These are phyloP conservation scores for Mycena galopus DNA, from an alignment of 768 basidiomycete species.

Conservation along the genomic window DNA sequence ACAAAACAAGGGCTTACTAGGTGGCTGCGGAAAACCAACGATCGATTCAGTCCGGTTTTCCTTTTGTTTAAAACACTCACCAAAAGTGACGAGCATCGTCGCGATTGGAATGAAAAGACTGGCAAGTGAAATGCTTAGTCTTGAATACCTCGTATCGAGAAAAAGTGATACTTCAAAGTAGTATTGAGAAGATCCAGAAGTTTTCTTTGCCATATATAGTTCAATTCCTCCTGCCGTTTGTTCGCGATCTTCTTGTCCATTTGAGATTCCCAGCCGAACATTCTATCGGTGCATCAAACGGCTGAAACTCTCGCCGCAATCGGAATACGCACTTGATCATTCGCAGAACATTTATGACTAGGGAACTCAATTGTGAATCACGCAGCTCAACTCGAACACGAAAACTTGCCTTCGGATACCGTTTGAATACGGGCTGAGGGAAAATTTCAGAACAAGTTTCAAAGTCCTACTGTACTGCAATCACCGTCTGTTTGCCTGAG, in stretches of 20 bases:
- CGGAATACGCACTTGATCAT: constrained; percentile 67
- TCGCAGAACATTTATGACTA: constrained; percentile 66
- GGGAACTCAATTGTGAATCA: constrained; percentile 5
- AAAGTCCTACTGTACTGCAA: too few species aligned
- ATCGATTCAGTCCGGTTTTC: too few species aligned
- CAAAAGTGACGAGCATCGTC: background rate
- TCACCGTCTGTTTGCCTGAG: constrained; percentile 73
- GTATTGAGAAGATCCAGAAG: constrained; percentile 62
- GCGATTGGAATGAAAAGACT: background rate
- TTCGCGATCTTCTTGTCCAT: constrained; percentile 65
- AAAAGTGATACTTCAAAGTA: constrained; percentile 56
- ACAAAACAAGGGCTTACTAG: constrained; percentile 19
- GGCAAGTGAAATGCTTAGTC: too few species aligned
- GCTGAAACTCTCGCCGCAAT: too few species aligned
- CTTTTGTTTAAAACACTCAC: too few species aligned
- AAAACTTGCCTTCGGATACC: constrained; percentile 68
- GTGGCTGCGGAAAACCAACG: constrained; percentile 26
- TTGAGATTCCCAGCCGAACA: constrained; percentile 77
- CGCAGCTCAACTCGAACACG: background rate
- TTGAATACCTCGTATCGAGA: too few species aligned
- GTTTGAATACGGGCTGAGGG: constrained; percentile 70
- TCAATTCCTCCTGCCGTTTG: constrained; percentile 73
- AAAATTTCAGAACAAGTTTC: too few species aligned
- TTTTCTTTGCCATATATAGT: constrained; percentile 60
- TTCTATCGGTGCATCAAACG: constrained; percentile 17